phyloP scores from a whole-genome alignment of 352 stramenopile genomes.

The Globisporangium viniferum region DNA sequence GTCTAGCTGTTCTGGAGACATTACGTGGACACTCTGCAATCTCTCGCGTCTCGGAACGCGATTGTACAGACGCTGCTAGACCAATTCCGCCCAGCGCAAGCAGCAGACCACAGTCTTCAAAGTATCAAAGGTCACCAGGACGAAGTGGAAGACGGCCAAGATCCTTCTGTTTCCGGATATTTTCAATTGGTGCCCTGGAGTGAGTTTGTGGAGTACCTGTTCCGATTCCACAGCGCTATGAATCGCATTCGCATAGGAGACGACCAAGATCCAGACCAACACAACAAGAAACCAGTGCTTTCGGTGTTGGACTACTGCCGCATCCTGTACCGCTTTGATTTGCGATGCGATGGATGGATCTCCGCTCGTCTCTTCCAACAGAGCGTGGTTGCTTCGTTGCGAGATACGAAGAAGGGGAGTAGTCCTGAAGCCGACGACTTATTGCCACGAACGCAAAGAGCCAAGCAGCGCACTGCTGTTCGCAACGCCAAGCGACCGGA shows the following conservation, averaged over 20 bases:
- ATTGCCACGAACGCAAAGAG: not conserved
- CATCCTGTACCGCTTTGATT: slow-evolving; percentile 44
- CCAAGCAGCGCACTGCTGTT: slow-evolving; percentile 10
- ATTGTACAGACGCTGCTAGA: not conserved
- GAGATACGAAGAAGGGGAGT: not conserved
- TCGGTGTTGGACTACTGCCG: slow-evolving; percentile 26
- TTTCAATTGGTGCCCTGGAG: slow-evolving; percentile 14
- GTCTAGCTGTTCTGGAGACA: slow-evolving; percentile 17
- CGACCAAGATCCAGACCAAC: not conserved
- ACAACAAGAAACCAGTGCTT: not conserved
- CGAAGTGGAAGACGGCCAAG: not conserved
- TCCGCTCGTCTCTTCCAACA: slow-evolving; percentile 17
- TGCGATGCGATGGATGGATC: slow-evolving; percentile 24
- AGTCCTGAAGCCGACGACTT: not conserved
- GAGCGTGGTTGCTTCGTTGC: slow-evolving; percentile 14
- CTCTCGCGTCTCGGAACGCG: not conserved
- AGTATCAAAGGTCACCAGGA: not conserved
- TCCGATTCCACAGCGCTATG: slow-evolving; percentile 22
- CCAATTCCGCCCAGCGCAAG: not conserved
- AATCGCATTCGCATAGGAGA: not conserved
- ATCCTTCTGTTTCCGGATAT: not conserved
- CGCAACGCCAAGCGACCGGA: slow-evolving; percentile 31
- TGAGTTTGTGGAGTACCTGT: slow-evolving; percentile 24
- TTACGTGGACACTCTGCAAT: slow-evolving; percentile 9
- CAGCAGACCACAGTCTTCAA: not conserved